Evolutionary conservation across 495 filamentous ascomycete genomes (phyloP).

Genomic region (Lichenothelia convexa): DNA sequence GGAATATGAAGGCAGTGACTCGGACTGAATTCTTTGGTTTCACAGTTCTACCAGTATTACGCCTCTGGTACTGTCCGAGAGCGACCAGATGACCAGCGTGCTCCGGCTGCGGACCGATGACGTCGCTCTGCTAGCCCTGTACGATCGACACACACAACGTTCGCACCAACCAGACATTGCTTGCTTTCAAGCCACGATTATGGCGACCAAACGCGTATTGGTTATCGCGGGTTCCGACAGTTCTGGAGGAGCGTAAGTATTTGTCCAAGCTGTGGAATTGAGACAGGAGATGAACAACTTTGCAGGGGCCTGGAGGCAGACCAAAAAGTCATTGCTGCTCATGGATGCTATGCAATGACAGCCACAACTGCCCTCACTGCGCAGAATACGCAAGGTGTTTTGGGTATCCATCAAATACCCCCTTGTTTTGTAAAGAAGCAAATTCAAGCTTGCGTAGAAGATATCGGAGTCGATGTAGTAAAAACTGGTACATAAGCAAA

Average conservation of each 20-base stretch:
- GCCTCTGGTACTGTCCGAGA: too few species aligned
- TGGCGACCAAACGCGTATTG: conserved; percentile 33
- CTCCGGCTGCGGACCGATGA: too few species aligned
- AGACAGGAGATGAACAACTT: not conserved
- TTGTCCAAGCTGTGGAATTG: too few species aligned
- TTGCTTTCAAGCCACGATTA: too few species aligned
- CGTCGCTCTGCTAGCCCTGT: too few species aligned
- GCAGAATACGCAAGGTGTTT: conserved; percentile 77
- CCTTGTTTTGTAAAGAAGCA: conserved; percentile 63
- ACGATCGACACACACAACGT: too few species aligned
- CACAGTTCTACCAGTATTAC: too few species aligned
- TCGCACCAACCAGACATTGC: too few species aligned
- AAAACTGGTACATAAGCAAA: conserved; percentile 51
- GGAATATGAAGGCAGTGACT: conserved; percentile 21
- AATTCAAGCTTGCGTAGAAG: conserved; percentile 63
- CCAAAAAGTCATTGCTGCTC: conserved; percentile 80
- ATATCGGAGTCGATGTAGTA: conserved; percentile 76
- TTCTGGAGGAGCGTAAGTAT: conserved; percentile 70
- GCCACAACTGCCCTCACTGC: conserved; percentile 91
- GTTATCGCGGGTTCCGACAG: conserved; percentile 76
- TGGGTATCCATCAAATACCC: conserved; percentile 63
- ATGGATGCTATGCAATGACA: conserved; percentile 89
- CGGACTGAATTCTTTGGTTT: conserved; percentile 10
- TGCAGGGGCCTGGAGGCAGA: conserved; percentile 86
- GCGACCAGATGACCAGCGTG: too few species aligned